These are phyloP conservation scores for Ochromonas danica DNA, from an alignment of 108 stramenopile genomes.

Conservation along the genomic window DNA sequence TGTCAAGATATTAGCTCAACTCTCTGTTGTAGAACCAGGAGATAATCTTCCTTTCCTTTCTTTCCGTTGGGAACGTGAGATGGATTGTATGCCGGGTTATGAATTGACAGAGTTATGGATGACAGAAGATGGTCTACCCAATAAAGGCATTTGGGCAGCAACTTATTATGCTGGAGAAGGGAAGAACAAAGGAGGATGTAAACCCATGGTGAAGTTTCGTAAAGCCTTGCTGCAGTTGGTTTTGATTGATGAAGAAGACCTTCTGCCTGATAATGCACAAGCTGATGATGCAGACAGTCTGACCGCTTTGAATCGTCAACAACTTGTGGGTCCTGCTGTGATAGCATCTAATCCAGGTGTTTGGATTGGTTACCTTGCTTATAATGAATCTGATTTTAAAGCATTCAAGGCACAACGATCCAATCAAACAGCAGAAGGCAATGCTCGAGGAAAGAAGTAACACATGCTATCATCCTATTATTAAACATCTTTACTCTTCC, in stretches of 20 bases:
- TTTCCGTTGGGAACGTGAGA: slow-evolving; percentile 29
- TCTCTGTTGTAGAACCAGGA: slow-evolving; percentile 21
- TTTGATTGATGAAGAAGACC: background rate
- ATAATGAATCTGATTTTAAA: background rate
- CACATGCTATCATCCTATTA: no score
- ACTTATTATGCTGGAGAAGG: slow-evolving; percentile 29
- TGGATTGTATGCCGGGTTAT: slow-evolving; percentile 19
- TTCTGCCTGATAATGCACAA: background rate
- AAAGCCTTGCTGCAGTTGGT: slow-evolving; percentile 29
- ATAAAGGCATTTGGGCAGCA: background rate
- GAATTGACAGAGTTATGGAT: slow-evolving; percentile 28
- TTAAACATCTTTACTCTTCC: no score
- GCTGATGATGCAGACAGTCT: background rate
- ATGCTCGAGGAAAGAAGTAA: no score
- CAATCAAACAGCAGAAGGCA: no score
- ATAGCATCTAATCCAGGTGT: background rate
- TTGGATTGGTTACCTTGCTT: background rate
- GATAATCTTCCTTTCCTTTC: slow-evolving; percentile 16
- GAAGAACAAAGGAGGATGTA: background rate
- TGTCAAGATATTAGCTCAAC: slow-evolving; percentile 4
- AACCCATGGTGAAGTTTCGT: background rate
- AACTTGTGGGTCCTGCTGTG: background rate
- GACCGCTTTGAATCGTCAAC: background rate
- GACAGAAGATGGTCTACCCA: slow-evolving; percentile 21
- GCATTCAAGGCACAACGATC: no score